Conservation (phyloP, 75 land plant genomes). For the Selaginella tamariscina region DNA sequence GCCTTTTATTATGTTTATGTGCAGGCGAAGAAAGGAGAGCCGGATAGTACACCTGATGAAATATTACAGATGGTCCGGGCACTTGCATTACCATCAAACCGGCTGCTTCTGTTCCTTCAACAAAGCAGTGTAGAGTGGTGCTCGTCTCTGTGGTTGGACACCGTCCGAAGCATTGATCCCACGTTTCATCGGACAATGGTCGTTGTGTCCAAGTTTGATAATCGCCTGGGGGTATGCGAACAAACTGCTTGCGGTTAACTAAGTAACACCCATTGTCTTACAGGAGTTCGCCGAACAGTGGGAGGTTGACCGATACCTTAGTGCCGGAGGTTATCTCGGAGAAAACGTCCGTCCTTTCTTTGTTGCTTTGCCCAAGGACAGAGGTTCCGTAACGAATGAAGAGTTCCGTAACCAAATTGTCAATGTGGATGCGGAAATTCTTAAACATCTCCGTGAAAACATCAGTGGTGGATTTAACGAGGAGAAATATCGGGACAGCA, state of each 20-base stretch:
- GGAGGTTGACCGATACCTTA: constrained; percentile 89
- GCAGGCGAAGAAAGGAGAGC: constrained; percentile 93
- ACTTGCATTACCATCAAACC: constrained; percentile 74
- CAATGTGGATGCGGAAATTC: constrained; percentile 58
- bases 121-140: constrained; percentile 99
- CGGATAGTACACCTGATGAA: constrained; percentile 88
- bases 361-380: constrained; percentile 91
- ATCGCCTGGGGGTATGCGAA: constrained; percentile 84
- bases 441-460: constrained; percentile 49
- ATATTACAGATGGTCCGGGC: constrained; percentile 79
- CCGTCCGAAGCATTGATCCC: constrained; percentile 80
- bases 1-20: not conserved
- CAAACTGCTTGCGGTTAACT: too few relatives aligned
- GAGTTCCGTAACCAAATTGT: constrained; percentile 87
- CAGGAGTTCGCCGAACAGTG: constrained; percentile 89
- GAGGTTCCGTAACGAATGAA: constrained; percentile 52
- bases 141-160: constrained; percentile 90
- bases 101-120: constrained; percentile 79
- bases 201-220: constrained; percentile 94
- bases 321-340: constrained; percentile 92
- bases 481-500: constrained; percentile 49
- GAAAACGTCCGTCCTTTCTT: constrained; percentile 74
- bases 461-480: constrained; percentile 87
- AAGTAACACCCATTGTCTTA: not conserved
- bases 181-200: constrained; percentile 65